These are phyloP conservation scores for Phoenix dactylifera DNA, from an alignment of 176 grass and related monocot species.

Conservation along the genomic window DNA sequence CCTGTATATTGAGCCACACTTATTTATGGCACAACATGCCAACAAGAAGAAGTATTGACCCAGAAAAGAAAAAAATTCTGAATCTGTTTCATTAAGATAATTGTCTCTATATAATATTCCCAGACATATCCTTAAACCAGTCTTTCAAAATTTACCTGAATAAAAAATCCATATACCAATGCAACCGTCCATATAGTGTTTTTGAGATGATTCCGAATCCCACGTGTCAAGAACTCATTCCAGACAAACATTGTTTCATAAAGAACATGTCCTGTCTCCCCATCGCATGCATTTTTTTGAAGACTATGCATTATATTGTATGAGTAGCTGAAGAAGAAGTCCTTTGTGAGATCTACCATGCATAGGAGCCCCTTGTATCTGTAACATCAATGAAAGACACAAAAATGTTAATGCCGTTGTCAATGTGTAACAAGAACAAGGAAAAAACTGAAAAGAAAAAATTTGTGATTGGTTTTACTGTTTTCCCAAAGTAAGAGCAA, in stretches of 20 bases:
- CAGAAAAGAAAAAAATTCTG: no score
- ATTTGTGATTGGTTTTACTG: background rate
- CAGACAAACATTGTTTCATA: slow-evolving; percentile 99
- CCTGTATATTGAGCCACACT: no score
- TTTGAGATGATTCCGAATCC: slow-evolving; percentile 68
- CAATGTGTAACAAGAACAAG: background rate
- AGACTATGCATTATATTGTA: slow-evolving; percentile 96
- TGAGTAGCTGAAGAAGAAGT: slow-evolving; percentile 99
- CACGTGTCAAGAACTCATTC: slow-evolving; percentile 85
- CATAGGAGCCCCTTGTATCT: slow-evolving; percentile 91
- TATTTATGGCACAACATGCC: no score
- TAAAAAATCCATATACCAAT: slow-evolving; percentile 91
- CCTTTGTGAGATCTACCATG: slow-evolving; percentile 82
- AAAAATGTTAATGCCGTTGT: slow-evolving; percentile 6
- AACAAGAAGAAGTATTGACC: no score
- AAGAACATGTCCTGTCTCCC: slow-evolving; percentile 42
- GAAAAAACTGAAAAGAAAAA: background rate
- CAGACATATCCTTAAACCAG: no score
- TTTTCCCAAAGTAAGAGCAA: background rate
- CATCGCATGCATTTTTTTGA: slow-evolving; percentile 76
- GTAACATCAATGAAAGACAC: slow-evolving; percentile 12
- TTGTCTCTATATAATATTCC: no score
- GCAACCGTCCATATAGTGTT: slow-evolving; percentile 85
- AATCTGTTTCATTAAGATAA: no score
- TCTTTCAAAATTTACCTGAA: slow-evolving; percentile 50